phyloP scores from a whole-genome alignment of 495 filamentous ascomycete species.

The Penicillium pulvis region DNA sequence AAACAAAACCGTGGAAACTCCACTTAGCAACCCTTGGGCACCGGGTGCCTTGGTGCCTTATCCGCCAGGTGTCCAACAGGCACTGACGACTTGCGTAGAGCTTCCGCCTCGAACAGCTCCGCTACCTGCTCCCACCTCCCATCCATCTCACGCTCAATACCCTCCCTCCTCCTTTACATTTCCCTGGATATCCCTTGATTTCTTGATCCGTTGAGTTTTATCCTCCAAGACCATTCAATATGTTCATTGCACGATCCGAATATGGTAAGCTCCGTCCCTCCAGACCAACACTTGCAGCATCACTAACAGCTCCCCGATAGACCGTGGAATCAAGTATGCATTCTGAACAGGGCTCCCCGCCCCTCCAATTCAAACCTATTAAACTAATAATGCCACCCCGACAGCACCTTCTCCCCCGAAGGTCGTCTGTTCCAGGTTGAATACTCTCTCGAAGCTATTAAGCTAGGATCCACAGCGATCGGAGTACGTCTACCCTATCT shows the following conservation, averaged over 20 bases:
- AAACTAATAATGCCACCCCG: conserved; percentile 31
- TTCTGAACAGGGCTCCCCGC: conserved; percentile 2
- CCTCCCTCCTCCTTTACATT: conserved; percentile 11
- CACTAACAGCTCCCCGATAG: conserved; percentile 52
- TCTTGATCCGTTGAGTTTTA: conserved; percentile 5
- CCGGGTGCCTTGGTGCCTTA: conserved; percentile 36
- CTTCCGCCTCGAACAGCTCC: conserved; percentile 38
- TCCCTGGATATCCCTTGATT: neutral
- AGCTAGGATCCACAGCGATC: conserved; percentile 97
- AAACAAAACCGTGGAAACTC: conserved; percentile 19
- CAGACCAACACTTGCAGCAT: conserved; percentile 29
- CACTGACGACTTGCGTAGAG: conserved; percentile 48
- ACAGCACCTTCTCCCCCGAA: conserved; percentile 98
- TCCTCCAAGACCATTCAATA: conserved; percentile 51
- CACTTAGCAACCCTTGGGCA: conserved; percentile 21
- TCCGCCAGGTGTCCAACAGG: conserved; percentile 30
- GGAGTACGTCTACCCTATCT: conserved; percentile 59
- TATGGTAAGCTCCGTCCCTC: conserved; percentile 71
- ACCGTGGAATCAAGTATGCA: conserved; percentile 97
- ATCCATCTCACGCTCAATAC: conserved; percentile 15
- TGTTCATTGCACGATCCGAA: conserved; percentile 99
- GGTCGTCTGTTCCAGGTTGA: conserved; percentile 99
- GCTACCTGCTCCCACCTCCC: conserved; percentile 24
- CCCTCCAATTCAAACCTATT: neutral
- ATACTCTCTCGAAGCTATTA: conserved; percentile 99